These are phyloP conservation scores for Kazachstania sp. DNA, from an alignment of 1,139 yeast genomes.

Conservation along the genomic window DNA sequence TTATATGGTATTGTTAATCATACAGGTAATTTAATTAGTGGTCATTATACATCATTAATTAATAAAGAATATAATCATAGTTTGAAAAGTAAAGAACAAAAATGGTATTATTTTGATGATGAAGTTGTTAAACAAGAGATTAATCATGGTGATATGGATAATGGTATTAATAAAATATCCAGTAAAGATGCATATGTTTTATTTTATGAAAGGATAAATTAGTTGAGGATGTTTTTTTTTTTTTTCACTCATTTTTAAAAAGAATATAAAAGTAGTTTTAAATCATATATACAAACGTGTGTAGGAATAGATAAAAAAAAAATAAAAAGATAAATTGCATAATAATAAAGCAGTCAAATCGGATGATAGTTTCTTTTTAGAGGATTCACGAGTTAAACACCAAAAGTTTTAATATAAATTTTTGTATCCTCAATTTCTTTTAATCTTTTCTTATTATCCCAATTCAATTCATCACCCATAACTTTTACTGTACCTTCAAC, in stretches of 20 bases:
- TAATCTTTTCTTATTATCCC: conserved; percentile 58
- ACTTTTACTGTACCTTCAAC: conserved; percentile 80
- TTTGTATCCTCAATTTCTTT: conserved; percentile 47
- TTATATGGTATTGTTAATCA: conserved; percentile 61
- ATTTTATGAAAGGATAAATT: conserved; percentile 47
- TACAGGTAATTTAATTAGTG: conserved; percentile 60
- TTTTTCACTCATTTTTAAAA: not conserved
- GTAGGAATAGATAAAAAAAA: not conserved
- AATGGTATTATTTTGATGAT: conserved; percentile 73
- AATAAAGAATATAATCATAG: conserved; percentile 39
- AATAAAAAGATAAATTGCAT: not conserved
- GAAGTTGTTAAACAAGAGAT: conserved; percentile 44
- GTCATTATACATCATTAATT: conserved; percentile 65
- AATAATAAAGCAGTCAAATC: not conserved
- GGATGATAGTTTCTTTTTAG: too few species aligned
- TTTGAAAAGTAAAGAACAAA: conserved; percentile 27
- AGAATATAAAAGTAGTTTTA: not conserved
- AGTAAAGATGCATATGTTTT: conserved; percentile 66
- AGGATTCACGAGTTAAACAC: too few species aligned
- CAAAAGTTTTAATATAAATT: conserved; percentile 57
- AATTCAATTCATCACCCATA: conserved; percentile 69
- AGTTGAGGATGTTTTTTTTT: not conserved
- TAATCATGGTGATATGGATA: conserved; percentile 40
- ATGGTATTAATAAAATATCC: conserved; percentile 36
- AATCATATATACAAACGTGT: not conserved